Evolutionary conservation across 352 stramenopile species (phyloP), one percentile per base, ranked within the genome.

Genomic region (Pythium folliculosum): DNA sequence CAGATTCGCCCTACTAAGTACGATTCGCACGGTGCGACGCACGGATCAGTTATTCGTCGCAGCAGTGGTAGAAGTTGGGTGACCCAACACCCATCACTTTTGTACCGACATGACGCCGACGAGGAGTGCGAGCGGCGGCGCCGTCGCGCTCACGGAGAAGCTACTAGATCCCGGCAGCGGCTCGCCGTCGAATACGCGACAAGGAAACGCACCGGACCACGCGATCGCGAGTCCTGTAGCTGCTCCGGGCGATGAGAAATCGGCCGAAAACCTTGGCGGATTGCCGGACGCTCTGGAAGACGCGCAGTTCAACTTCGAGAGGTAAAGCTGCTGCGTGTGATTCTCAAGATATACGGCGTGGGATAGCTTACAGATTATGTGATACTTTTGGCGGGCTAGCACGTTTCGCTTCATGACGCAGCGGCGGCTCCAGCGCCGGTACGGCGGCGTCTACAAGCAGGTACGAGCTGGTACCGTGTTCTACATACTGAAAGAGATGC

Each of bases 231-330:
- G 6, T 17, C 2, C 38, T 14, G 32, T 21, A 7, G 60, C 4
- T 19, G 23, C 37, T 23, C 25, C 56, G 19, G 52, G 27, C 21
- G 50, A 22, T n/a, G 51, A 61, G 52, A 51, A 58, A 65, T 38
- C 48, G 38, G n/a, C 32, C 16, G n/a, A 10, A 6, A 50, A 30
- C 35, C 19, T 5, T 13, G 21, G 22, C 35, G 32, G 7, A 13
- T n/a, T 48, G 6, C 30, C 21, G 37, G 55, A 52, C 10, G 14
- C 12, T 10, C 19, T 54, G 17, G 54, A 51, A 9, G 43, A 61
- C 14, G 73, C 77, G 25, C 72, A 81, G 60, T 85, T 82, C 61
- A 63, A 81, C 43, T 82, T 81, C 48, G 68, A 77, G 30, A 57
- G 70, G 77, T 82, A 52, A 52, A 32, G 27, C 27, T 32, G 5